These are phyloP conservation scores for Sanghuangporus sanghuang DNA, from an alignment of 1,284 basidiomycete genomes.

Conservation along the genomic window DNA sequence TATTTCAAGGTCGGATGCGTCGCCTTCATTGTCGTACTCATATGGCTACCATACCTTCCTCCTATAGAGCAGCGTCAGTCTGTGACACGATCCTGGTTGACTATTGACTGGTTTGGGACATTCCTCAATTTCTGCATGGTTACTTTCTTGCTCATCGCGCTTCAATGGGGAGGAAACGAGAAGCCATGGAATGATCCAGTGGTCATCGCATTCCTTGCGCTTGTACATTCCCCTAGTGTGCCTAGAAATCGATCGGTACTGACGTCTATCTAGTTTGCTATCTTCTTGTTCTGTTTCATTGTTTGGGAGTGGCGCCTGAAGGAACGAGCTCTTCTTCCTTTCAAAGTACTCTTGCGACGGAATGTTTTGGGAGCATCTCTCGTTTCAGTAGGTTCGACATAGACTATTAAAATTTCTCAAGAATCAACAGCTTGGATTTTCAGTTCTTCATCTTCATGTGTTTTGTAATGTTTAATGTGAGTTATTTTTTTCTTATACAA, in stretches of 20 bases:
- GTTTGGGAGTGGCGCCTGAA: not conserved
- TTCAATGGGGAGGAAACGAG: slow-evolving; percentile 39
- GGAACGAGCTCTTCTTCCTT: not conserved
- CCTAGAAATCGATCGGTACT: no score
- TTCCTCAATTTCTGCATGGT: slow-evolving; percentile 25
- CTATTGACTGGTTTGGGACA: slow-evolving; percentile 32
- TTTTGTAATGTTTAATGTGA: not conserved
- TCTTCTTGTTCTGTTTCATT: not conserved
- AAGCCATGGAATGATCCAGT: slow-evolving; percentile 32
- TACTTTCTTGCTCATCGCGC: slow-evolving; percentile 33
- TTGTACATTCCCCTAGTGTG: not conserved
- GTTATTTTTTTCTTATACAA: not conserved
- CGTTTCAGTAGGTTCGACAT: not conserved
- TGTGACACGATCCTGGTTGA: not conserved
- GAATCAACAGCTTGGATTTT: not conserved
- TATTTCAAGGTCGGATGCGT: not conserved
- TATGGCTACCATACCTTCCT: not conserved
- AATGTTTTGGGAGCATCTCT: not conserved
- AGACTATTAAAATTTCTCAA: no score
- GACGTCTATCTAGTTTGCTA: not conserved
- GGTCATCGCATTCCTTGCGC: slow-evolving; percentile 23
- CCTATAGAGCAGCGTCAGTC: not conserved
- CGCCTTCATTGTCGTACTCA: not conserved
- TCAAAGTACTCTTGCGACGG: not conserved
- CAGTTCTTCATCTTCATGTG: not conserved